phyloP scores from a whole-genome alignment of 2,329 filamentous ascomycete species.

The Arthrobotrys musiformis region DNA sequence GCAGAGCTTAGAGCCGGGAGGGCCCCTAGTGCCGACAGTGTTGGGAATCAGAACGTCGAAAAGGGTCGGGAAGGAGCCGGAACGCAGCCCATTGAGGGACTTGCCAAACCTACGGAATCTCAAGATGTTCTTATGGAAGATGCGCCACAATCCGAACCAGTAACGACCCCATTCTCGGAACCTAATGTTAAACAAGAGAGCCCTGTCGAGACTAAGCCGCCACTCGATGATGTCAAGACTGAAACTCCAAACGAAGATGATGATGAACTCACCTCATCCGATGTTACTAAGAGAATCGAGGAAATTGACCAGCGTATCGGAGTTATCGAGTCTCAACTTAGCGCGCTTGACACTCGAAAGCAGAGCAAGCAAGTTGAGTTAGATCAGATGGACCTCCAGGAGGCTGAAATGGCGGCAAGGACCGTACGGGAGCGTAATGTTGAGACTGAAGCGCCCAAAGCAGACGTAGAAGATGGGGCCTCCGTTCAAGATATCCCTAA shows the following conservation, averaged over 20 bases:
- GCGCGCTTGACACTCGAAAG: conserved; percentile 22
- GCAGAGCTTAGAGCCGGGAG: conserved; percentile 32
- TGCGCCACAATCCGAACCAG: conserved; percentile 16
- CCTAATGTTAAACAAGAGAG: conserved; percentile 46
- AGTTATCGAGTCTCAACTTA: conserved; percentile 33
- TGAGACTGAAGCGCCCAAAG: conserved; percentile 6
- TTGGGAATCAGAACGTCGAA: conserved; percentile 9
- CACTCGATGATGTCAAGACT: conserved; percentile 4
- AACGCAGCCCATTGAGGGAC: not conserved
- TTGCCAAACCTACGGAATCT: not conserved
- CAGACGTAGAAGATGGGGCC: conserved; percentile 9
- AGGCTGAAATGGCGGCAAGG: conserved; percentile 24
- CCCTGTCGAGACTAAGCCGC: conserved; percentile 36
- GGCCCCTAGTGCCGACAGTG: conserved; percentile 26
- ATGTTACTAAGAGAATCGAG: conserved; percentile 46
- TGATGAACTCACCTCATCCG: conserved; percentile 41
- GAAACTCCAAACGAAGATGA: conserved; percentile 44
- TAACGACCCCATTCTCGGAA: not conserved
- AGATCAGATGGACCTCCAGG: conserved; percentile 31
- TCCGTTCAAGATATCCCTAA: conserved; percentile 17
- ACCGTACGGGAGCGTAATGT: conserved; percentile 23
- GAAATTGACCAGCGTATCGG: conserved; percentile 42
- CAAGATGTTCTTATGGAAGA: conserved; percentile 48
- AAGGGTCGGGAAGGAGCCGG: conserved; percentile 6
- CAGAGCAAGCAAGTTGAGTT: conserved; percentile 39